phyloP scores from a whole-genome alignment of 2,329 filamentous ascomycete species.

The Colletotrichum lindemuthianum region DNA sequence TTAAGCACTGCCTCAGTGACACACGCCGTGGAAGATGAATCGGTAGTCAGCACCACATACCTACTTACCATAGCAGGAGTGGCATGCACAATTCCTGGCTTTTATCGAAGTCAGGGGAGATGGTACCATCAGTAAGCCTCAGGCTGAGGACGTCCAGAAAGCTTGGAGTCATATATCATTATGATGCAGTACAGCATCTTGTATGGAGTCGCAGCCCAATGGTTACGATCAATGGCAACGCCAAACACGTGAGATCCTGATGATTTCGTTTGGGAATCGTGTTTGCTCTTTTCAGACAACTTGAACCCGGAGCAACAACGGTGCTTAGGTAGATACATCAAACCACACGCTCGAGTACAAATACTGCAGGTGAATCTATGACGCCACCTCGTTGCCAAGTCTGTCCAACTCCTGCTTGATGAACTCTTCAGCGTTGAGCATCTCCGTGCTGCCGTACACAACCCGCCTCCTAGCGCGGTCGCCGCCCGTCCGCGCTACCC shows the following conservation, averaged over 20 bases:
- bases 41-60: too few relatives aligned
- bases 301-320: background rate
- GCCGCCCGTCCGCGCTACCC: conserved; percentile 82
- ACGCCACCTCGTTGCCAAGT: conserved; percentile 66
- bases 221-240: too few relatives aligned
- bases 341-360: too few relatives aligned
- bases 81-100: too few relatives aligned
- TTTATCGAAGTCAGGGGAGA: too few relatives aligned
- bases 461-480: conserved; percentile 79
- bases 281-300: conserved; percentile 12
- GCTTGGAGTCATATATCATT: too few relatives aligned
- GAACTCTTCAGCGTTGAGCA: conserved; percentile 76
- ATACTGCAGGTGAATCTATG: conserved; percentile 27
- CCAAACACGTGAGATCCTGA: background rate
- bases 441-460: conserved; percentile 93
- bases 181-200: too few relatives aligned
- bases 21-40: too few relatives aligned
- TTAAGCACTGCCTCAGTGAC: too few relatives aligned
- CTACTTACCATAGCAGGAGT: too few relatives aligned
- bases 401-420: conserved; percentile 71
- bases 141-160: too few relatives aligned
- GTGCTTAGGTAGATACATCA: conserved; percentile 6
- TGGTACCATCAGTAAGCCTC: too few relatives aligned
- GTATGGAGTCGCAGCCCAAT: background rate
- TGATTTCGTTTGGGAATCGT: conserved; percentile 11